Base-by-base conservation (phyloP, 192 early-diverging fungal genomes). In the Spizellomyces punctatus region DNA sequence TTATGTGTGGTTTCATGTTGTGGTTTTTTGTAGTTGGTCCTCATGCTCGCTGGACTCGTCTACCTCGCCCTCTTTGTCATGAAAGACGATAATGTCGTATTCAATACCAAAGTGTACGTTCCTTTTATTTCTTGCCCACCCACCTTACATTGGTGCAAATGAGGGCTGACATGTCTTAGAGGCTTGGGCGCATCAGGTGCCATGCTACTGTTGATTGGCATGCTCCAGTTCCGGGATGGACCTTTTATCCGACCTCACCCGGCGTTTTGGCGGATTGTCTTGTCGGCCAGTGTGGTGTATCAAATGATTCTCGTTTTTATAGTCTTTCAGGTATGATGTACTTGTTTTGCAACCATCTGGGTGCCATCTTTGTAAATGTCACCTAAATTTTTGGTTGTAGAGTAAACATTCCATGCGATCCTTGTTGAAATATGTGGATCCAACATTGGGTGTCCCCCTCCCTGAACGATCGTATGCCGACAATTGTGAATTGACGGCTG, bases 401-500 rank as follows among this genome's bases (percentile, higher is more conserved):
- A 92, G 91, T 83, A 95, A 95, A 76, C 80, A 89, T 62, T 89
- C 94, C 63, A 92, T 92, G 10, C 86, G 96, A 14, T 83, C 89
- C 50, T 81, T 94, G 19, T 85, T 98, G 80, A 81, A 77, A 16
- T 91, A 91, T 48, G 82, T 95, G 58, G 94, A 96, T 77, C 89
- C 92, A 16, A 80, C 69, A 9, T 76, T 98, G 44, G 95, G 96
- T 9, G 78, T 88, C 2, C 83, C 83, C 58, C 81, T 98, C 60
- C 96, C 96, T 9, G 96, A 98, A 81, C 88, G 91, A 67, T 92
- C 89, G 54, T 98, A 98, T 78, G 95, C 93, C 48, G 94, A 92
- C 22, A 81, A 88, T 67, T 98, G 96, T 76, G 92, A 89, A 19
- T 78, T 95, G 50, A 94, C 93, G 10, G 82, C 75, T 70, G 78